These are phyloP conservation scores for Terfezia claveryi DNA, from an alignment of 495 filamentous ascomycete genomes.

Conservation along the genomic window DNA sequence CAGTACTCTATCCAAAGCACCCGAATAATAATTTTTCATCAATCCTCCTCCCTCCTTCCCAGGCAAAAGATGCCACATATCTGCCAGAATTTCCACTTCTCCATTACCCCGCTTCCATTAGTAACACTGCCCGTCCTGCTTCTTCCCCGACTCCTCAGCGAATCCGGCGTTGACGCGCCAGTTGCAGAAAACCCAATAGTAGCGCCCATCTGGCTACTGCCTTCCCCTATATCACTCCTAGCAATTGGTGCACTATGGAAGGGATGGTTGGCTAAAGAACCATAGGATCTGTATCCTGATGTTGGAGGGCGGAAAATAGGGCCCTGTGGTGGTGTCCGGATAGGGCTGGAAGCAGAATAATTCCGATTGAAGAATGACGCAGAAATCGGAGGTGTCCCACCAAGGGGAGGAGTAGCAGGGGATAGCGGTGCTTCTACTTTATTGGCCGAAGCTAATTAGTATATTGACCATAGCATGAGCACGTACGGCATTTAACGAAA, in stretches of 20 bases:
- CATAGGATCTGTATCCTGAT: conserved; percentile 18
- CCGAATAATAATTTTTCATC: not conserved
- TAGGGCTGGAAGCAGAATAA: conserved; percentile 5
- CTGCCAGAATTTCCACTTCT: not conserved
- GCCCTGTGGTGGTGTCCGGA: conserved; percentile 7
- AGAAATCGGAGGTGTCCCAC: conserved; percentile 10
- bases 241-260: conserved; percentile 15
- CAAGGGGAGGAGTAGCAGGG: not conserved
- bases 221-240: not conserved
- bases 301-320: conserved; percentile 13
- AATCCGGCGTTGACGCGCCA: not conserved
- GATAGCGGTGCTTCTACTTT: not conserved
- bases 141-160: not conserved
- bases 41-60: not conserved
- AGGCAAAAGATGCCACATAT: not conserved
- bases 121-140: not conserved
- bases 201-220: not conserved
- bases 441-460: not conserved
- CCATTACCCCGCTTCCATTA: not conserved
- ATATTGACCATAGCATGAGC: no score
- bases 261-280: conserved; percentile 14
- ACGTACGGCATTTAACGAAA: no score
- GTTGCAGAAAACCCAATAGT: not conserved
- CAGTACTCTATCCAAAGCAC: no score
- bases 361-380: conserved; percentile 11